A percentile compares a stretch with the other conserved stretches of the same genome.
These are phyloP conservation scores for Pisolithus orientalis DNA, from an alignment of 768 basidiomycete genomes.

Conservation along the genomic window DNA sequence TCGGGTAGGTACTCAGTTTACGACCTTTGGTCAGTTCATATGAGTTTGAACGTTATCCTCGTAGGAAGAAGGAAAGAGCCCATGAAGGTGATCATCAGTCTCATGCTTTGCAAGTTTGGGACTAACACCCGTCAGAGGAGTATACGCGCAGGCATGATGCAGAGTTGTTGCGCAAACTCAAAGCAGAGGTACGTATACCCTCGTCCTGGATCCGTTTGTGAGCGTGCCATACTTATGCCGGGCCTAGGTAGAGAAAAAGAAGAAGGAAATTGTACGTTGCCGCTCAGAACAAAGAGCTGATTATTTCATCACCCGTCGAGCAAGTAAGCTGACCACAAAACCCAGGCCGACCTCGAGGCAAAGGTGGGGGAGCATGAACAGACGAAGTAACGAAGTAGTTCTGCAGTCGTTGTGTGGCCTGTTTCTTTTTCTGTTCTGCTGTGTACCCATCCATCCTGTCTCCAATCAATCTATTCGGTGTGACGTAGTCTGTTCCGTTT, in stretches of 20 bases:
- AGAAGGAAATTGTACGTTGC: slow-evolving; percentile 26
- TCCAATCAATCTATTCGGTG: not conserved
- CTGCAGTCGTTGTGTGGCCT: not conserved
- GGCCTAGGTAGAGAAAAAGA: slow-evolving; percentile 26
- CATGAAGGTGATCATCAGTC: slow-evolving; percentile 45
- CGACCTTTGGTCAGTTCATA: not conserved
- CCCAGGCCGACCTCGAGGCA: slow-evolving; percentile 26
- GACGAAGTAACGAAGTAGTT: not conserved
- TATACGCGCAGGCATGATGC: slow-evolving; percentile 55
- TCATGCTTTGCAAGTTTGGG: not conserved
- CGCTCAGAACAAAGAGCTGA: slow-evolving; percentile 7
- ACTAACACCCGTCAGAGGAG: slow-evolving; percentile 42
- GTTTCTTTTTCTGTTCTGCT: not conserved
- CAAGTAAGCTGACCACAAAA: slow-evolving; percentile 8
- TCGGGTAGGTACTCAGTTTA: slow-evolving; percentile 40
- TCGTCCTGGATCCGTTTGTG: not conserved
- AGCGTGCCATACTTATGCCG: not conserved
- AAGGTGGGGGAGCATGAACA: slow-evolving; percentile 21
- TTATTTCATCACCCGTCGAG: slow-evolving; percentile 7
- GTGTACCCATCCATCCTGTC: not conserved
- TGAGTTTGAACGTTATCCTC: slow-evolving; percentile 17
- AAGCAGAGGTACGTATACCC: slow-evolving; percentile 38
- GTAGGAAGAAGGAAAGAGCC: slow-evolving; percentile 68
- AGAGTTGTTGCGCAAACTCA: slow-evolving; percentile 54
- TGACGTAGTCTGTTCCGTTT: not conserved